Base-by-base conservation (phyloP, 345 rosid species). In the Corchorus olitorius region DNA sequence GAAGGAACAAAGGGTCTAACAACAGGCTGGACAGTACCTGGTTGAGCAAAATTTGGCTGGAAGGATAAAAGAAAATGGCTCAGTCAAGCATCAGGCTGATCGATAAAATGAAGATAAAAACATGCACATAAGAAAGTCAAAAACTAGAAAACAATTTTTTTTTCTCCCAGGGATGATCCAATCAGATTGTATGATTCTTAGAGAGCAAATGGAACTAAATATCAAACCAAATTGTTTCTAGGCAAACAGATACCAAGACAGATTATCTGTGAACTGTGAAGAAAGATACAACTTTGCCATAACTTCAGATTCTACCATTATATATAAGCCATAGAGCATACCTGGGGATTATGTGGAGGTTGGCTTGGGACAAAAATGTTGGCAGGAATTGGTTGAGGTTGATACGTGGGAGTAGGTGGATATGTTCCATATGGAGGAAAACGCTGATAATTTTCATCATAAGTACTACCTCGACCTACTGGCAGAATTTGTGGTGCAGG, bases 1-100 rank as follows among this genome's bases (percentile, higher is more conserved):
- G 97, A 86, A 79, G 99, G 99, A 77, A 92, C 86, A 75, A 97
- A 97, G 17, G 96, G 79, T 85, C 93, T 92, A 41, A 85, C 80
- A 27, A 88, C 65, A 66, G 87, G 88, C 84, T 92, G 94, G 74
- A 84, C 65, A 81, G 78, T 75, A 59, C 71, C 86, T 50, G 89
- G 88, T 50, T 72, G 19, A 66, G 86, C 80, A 73, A 88, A 91
- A 77, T 77, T 82, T 80, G 82, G 77, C 96, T 91, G 81, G 83
- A 88, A 67, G 64, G 53, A 82, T 20, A 75, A 70, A 55, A n/a
- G 52, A 71, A 62, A 49, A 22, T n/a, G 55, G 55, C 37, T 56
- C 9, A 55, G 52, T 55, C 37, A 54, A 72, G 52, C 50, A 55
- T 72, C 35, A 50, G 33, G 59, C n/a, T 68, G 58, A 49, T 27